These are phyloP conservation scores for Nephelium lappaceum DNA, from an alignment of 345 rosid genomes.

Conservation along the genomic window DNA sequence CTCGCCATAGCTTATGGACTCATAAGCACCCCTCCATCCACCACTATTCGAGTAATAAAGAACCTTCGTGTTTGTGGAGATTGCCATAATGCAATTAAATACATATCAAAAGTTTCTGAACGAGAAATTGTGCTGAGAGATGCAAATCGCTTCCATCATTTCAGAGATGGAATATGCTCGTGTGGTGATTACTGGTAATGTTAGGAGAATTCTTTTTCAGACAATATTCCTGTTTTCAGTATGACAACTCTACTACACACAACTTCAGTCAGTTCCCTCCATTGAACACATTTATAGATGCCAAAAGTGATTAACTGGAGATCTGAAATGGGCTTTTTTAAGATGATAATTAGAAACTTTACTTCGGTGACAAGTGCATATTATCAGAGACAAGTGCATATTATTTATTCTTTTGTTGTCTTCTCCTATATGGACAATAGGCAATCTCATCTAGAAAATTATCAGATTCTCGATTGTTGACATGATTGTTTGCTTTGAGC, in stretches of 20 bases:
- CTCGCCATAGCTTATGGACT: conserved; percentile 53
- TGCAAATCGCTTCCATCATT: conserved; percentile 54
- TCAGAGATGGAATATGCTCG: conserved; percentile 50
- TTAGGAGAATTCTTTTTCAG: background rate
- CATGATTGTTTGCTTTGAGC: background rate
- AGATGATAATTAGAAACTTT: background rate
- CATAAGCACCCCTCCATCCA: conserved; percentile 43
- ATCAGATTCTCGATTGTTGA: background rate
- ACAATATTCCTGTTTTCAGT: background rate
- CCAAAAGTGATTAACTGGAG: too few relatives aligned
- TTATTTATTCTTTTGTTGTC: background rate
- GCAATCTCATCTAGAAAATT: background rate
- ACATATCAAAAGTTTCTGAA: conserved; percentile 43
- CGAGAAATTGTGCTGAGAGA: conserved; percentile 58
- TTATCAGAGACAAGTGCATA: background rate
- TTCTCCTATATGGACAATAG: background rate
- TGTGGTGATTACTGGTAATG: conserved; percentile 44
- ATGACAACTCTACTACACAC: background rate
- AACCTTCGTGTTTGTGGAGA: conserved; percentile 54
- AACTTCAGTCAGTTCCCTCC: background rate
- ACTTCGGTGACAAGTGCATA: too few relatives aligned
- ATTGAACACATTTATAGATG: background rate
- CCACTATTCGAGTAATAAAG: conserved; percentile 45
- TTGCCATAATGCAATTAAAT: conserved; percentile 48
- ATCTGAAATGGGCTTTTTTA: background rate